These are phyloP conservation scores for Hanseniaspora singularis DNA, from an alignment of 805 yeast species.

Conservation along the genomic window DNA sequence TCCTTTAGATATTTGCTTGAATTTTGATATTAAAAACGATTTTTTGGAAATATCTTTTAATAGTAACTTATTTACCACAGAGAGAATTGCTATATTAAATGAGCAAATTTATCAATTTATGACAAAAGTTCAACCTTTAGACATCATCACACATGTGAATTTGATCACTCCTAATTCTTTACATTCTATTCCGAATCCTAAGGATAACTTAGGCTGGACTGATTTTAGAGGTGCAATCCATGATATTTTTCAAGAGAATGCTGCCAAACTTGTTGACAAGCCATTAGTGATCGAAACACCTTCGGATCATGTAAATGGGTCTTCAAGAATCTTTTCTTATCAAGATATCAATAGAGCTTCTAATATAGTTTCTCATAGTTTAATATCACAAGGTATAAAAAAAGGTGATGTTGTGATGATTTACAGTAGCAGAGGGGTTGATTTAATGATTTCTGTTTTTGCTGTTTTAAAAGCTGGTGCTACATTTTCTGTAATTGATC, in stretches of 20 bases:
- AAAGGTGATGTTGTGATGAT: conserved; percentile 96
- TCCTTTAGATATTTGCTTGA: conserved; percentile 37
- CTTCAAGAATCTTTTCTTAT: conserved; percentile 66
- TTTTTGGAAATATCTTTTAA: conserved; percentile 42
- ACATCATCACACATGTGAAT: conserved; percentile 46
- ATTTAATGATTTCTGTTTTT: conserved; percentile 89
- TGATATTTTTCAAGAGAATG: conserved; percentile 83
- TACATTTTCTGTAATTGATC: conserved; percentile 95
- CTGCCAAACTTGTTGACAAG: conserved; percentile 71
- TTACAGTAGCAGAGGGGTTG: conserved; percentile 95
- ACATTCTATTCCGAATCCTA: conserved; percentile 70
- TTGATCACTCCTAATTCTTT: conserved; percentile 66
- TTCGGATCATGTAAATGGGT: conserved; percentile 36
- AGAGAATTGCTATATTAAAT: conserved; percentile 54
- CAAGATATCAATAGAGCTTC: conserved; percentile 85
- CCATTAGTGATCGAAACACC: conserved; percentile 89
- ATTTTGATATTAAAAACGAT: conserved; percentile 19
- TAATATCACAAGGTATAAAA: conserved; percentile 66
- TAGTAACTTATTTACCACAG: conserved; percentile 56
- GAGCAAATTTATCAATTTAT: conserved; percentile 60
- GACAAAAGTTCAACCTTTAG: conserved; percentile 29
- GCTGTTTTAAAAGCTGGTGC: conserved; percentile 98
- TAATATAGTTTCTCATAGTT: conserved; percentile 81
- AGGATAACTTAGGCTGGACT: conserved; percentile 75
- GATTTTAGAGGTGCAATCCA: conserved; percentile 92